Evolutionary conservation across 768 basidiomycete species (phyloP), one percentile per base, ranked within the genome.

Genomic region (Serendipita vermifera): DNA sequence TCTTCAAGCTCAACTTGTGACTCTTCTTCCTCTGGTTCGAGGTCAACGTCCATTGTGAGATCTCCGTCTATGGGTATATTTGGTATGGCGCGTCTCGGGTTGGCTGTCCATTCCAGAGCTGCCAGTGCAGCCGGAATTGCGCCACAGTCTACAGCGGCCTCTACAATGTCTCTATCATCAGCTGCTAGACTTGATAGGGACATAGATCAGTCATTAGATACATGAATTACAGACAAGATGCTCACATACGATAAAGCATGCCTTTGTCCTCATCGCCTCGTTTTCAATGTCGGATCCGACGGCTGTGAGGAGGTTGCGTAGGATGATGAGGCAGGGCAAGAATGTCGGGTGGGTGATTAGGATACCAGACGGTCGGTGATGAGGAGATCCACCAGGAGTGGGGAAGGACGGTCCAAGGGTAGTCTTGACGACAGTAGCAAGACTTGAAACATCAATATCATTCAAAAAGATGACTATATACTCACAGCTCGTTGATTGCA

Each of bases 211-310:
- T n/a, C 57, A 22, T 40, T 43, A 32, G 33, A 48, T 32, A 53
- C 33, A 57, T 32, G 35, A 33, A 31, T 14, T 3, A 2, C 38
- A 35, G 6, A 29, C 38, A 31, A 36, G 7, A 39, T 14, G 74
- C 81, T 13, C 58, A 90, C 87, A 81, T 0, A 94, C 68, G 14
- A 83, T 77, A 63, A 85, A 86, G 64, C 87, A 89, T 0, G 86
- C 82, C 64, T 77, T 83, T 1, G 79, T 80, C 32, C 77, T 73
- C 15, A 67, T 75, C 40, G 68, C 66, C 2, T 71, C 65, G 22
- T 68, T 63, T 48, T 80, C 77, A 4, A 65, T 60, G 1, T 72
- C 63, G 1, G 73, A 71, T 1, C 70, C 64, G 20, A 87, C 68
- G 39, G 85, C 70, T 3, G 80, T 75, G 59, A 81, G 83, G 31